A percentile compares a stretch with the other conserved stretches of the same genome.
Evolutionary conservation across 768 basidiomycete genomes (phyloP).

Genomic region (Cystobasidium ongulense): DNA sequence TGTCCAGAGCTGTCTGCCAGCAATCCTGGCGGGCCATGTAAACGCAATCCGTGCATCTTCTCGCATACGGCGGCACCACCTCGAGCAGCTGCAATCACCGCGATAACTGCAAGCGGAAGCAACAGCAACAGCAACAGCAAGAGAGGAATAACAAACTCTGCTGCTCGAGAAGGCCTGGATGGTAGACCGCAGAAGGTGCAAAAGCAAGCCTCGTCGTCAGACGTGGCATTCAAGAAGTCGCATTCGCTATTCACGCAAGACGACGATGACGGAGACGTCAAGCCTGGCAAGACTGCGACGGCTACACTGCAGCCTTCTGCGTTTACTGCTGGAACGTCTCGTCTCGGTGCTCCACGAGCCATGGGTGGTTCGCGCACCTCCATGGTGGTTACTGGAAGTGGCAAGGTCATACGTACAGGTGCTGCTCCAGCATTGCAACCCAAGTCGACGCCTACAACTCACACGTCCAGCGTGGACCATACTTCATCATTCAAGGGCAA

Average conservation of each 20-base stretch:
- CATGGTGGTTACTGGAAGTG: neutral
- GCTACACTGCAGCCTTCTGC: neutral
- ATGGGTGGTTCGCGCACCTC: neutral
- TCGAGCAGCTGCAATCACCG: constrained; percentile 9
- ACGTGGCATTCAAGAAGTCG: neutral
- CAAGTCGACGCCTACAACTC: neutral
- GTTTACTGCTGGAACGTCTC: neutral
- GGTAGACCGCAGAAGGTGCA: neutral
- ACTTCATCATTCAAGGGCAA: constrained; percentile 1
- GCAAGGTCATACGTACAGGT: constrained; percentile 12
- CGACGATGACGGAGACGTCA: neutral
- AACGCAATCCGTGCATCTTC: constrained; percentile 56
- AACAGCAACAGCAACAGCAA: neutral
- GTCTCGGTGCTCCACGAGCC: constrained; percentile 1
- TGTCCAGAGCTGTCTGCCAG: constrained; percentile 27
- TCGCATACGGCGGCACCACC: constrained; percentile 50
- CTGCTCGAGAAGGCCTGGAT: neutral
- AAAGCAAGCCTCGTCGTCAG: neutral
- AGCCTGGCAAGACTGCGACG: neutral
- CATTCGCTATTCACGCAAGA: neutral
- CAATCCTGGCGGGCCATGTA: constrained; percentile 46
- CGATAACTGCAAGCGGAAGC: neutral
- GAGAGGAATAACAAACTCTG: neutral
- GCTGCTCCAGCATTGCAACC: neutral
- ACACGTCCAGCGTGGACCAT: neutral